Base-by-base conservation (phyloP, 2,329 filamentous ascomycete genomes). In the Rachicladosporium sp. region DNA sequence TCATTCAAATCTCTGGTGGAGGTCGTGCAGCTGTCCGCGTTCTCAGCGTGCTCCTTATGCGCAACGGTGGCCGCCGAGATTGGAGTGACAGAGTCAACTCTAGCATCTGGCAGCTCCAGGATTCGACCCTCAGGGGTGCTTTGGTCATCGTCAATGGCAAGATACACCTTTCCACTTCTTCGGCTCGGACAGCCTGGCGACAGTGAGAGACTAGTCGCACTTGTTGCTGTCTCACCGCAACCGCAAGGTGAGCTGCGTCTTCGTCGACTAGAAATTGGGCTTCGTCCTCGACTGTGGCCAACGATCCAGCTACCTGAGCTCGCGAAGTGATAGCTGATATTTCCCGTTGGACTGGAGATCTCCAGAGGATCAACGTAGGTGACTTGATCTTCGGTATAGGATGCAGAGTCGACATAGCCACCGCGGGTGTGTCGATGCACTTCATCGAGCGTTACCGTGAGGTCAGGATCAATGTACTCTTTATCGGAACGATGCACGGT, bases 391-490 rank as follows among this genome's bases (percentile, higher is more conserved):
- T 47, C 42, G 10, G 41, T 43, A 36, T 49, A 46, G 5, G 34
- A 33, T 13, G 43, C 45, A 31, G 49, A 45, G 38, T 52, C 46
- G 10, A 54, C 40, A 34, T 54, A 58, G 5, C 52, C 56, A 30
- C 57, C 54, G 31, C 45, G 40, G 19, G 51, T 48, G 19, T 44
- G 47, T 50, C 47, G 31, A 32, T 58, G 52, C 13, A 68, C 64
- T 39, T 68, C 65, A 11, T 66, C 60, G 5, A 63, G 57, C 30
- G 61, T 62, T 11, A 69, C 60, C 23, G 65, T 57, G 21, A 62
- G 60, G 7, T 56, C 53, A 4, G 66, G 66, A 39, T 68, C 64
- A 40, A 69, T 68, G 43, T 68, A 69, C 40, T 67, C 61, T 46
- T 66, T 67, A 37, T 63, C 62, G 8, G 61, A 60, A n/a, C 63